Base-by-base conservation (phyloP, 495 filamentous ascomycete genomes). In the Corynascus novoguineensis region DNA sequence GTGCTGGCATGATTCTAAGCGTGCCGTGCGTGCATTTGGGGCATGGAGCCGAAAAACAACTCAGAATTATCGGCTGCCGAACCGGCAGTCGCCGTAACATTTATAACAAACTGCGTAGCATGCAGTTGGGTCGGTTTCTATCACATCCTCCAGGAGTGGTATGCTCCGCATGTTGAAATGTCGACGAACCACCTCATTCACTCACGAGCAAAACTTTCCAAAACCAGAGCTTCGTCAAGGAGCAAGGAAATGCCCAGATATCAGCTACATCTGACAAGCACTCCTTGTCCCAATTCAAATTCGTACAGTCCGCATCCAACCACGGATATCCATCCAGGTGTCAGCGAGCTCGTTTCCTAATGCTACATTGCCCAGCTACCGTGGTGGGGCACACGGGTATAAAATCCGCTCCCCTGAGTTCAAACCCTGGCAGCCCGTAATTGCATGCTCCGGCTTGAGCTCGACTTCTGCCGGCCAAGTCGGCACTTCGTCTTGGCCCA, bases 401-500 rank as follows among this genome's bases (percentile, higher is more conserved):
- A 50, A 50, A 50, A 34, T n/a, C 27, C 47, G 28, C 15, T 9
- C 17, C 3, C 15, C 46, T n/a, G 34, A 35, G 12, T 9, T n/a
- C n/a, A n/a, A 35, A 31, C 17, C 17, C 19, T 22, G 6, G n/a
- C 7, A 32, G 27, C 45, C 47, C 19, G 28, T 12, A 35, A 50
- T 50, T 34, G 29, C 9, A 32, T 24, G 3, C 15, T 35, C 24
- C 29, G 28, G 35, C 35, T 38, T 44, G 24, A 22, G 44, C 44
- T 46, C 2, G 24, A 49, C 6, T 15, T 28, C 28, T 19, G 25
- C 28, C 47, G n/a, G 29, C 47, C 25, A 32, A 48, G 31, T 34
- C 47, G 47, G 47, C 29, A 50, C 25, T 19, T 50, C 15, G 17
- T 50, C 47, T 50, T 50, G 47, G 29, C 47, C n/a, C 25, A 11